Percentiles rank a stretch among this genome's conserved stretches.
Evolutionary conservation across 1,284 basidiomycete genomes (phyloP).

Genomic region (Tylopilus orsonianus): DNA sequence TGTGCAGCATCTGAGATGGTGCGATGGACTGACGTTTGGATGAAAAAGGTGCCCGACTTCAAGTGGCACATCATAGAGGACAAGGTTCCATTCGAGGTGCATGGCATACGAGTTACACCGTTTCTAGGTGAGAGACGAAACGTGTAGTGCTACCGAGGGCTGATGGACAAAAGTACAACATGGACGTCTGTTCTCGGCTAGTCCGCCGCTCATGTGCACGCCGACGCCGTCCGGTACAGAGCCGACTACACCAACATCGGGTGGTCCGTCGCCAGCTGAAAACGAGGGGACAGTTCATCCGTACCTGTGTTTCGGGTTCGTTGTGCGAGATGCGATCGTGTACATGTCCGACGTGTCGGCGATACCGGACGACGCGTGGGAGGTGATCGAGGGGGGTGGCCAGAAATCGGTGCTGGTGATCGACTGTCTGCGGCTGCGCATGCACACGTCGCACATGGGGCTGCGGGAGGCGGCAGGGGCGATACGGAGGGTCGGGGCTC

Average conservation of each 20-base stretch:
- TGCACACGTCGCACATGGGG: conserved; percentile 74
- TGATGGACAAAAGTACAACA: conserved; percentile 53
- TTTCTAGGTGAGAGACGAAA: conserved; percentile 53
- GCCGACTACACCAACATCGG: conserved; percentile 44
- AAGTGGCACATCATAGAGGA: conserved; percentile 78
- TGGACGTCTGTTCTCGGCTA: conserved; percentile 54
- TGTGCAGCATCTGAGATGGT: not conserved
- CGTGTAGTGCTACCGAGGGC: not conserved
- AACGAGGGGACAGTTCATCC: conserved; percentile 41
- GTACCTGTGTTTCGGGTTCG: conserved; percentile 74
- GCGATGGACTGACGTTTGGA: conserved; percentile 1
- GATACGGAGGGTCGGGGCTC: conserved; percentile 54
- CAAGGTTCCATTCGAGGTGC: conserved; percentile 61
- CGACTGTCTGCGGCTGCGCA: conserved; percentile 64
- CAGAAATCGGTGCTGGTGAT: conserved; percentile 59
- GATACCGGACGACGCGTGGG: conserved; percentile 71
- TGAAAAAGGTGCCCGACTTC: conserved; percentile 69
- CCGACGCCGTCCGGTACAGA: conserved; percentile 44
- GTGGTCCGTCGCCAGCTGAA: conserved; percentile 12
- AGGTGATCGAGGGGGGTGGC: conserved; percentile 41
- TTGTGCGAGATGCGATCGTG: conserved; percentile 58
- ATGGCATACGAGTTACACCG: conserved; percentile 62
- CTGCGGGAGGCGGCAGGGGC: conserved; percentile 54
- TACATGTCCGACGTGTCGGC: conserved; percentile 77
- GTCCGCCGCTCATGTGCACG: conserved; percentile 39